Evolutionary conservation across 2,329 filamentous ascomycete genomes (phyloP).

Genomic region (Fusarium oligoseptatum): DNA sequence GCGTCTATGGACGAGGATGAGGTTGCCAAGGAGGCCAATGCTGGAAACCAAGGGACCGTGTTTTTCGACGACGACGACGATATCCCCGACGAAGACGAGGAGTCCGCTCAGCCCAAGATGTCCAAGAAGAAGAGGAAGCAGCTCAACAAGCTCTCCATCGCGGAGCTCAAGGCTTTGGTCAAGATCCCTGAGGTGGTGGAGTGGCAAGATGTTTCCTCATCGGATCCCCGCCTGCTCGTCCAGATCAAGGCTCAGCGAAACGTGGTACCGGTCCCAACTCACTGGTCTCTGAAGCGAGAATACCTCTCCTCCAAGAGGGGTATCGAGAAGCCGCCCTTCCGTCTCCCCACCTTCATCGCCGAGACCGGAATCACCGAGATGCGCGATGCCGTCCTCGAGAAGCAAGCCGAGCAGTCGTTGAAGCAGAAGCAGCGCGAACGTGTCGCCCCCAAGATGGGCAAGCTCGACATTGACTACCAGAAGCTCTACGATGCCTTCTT

Average conservation of each 20-base stretch:
- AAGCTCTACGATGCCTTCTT: slow-evolving; percentile 99
- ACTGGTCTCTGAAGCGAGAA: slow-evolving; percentile 97
- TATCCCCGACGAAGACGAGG: slow-evolving; percentile 87
- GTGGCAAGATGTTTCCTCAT: slow-evolving; percentile 95
- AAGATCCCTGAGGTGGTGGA: slow-evolving; percentile 94
- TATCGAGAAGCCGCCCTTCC: slow-evolving; percentile 94
- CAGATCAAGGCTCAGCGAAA: slow-evolving; percentile 97
- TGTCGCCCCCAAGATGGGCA: slow-evolving; percentile 95
- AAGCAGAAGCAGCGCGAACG: slow-evolving; percentile 97
- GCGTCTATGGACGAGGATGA: slow-evolving; percentile 73
- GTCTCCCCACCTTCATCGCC: slow-evolving; percentile 94
- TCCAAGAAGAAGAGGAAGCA: slow-evolving; percentile 97
- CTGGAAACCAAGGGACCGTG: slow-evolving; percentile 84
- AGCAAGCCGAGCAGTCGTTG: slow-evolving; percentile 90
- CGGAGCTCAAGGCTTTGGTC: slow-evolving; percentile 93
- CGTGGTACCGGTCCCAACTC: slow-evolving; percentile 91
- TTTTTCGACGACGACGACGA: slow-evolving; percentile 88
- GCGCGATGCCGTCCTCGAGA: slow-evolving; percentile 95
- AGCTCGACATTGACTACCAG: slow-evolving; percentile 97
- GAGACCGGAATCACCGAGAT: slow-evolving; percentile 98
- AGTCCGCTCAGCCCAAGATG: slow-evolving; percentile 75
- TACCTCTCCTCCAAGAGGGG: slow-evolving; percentile 97
- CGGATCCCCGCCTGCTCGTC: slow-evolving; percentile 88
- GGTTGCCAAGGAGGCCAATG: slow-evolving; percentile 73
- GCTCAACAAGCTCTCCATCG: slow-evolving; percentile 91